phyloP scores from a whole-genome alignment of 805 yeast genomes.

The Sugiyamaella lignohabitans region DNA sequence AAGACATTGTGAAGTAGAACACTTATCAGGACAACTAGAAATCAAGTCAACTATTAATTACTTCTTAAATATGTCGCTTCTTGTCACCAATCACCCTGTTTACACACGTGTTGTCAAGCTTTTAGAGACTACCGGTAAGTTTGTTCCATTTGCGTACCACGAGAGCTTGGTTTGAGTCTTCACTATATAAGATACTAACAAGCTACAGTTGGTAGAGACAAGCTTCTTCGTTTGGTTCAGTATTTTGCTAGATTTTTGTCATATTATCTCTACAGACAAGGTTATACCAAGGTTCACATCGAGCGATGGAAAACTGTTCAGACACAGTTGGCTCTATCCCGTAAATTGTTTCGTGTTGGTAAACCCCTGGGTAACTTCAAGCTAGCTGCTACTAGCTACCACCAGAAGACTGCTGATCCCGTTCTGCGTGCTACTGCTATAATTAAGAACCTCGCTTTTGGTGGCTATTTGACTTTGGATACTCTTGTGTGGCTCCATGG shows the following conservation, averaged over 20 bases:
- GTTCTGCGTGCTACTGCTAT: slow-evolving; percentile 40
- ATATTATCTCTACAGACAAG: slow-evolving; percentile 52
- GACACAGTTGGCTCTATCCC: slow-evolving; percentile 55
- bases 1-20: too few species aligned
- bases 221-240: slow-evolving; percentile 69
- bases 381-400: slow-evolving; percentile 59
- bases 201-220: slow-evolving; percentile 63
- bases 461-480: slow-evolving; percentile 33
- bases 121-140: slow-evolving; percentile 45
- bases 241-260: slow-evolving; percentile 71
- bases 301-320: slow-evolving; percentile 50
- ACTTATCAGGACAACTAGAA: too few species aligned
- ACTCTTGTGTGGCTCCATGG: slow-evolving; percentile 28
- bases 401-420: slow-evolving; percentile 63
- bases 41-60: not conserved
- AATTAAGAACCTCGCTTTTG: slow-evolving; percentile 31
- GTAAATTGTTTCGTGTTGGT: slow-evolving; percentile 79
- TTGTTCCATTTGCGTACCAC: not conserved
- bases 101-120: slow-evolving; percentile 53
- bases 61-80: not conserved
- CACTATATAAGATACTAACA: not conserved
- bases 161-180: too few species aligned
- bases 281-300: slow-evolving; percentile 44
- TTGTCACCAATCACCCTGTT: slow-evolving; percentile 65
- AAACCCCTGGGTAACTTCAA: slow-evolving; percentile 69